phyloP scores from a whole-genome alignment of 1,139 yeast genomes.

The Spathaspora sp. region DNA sequence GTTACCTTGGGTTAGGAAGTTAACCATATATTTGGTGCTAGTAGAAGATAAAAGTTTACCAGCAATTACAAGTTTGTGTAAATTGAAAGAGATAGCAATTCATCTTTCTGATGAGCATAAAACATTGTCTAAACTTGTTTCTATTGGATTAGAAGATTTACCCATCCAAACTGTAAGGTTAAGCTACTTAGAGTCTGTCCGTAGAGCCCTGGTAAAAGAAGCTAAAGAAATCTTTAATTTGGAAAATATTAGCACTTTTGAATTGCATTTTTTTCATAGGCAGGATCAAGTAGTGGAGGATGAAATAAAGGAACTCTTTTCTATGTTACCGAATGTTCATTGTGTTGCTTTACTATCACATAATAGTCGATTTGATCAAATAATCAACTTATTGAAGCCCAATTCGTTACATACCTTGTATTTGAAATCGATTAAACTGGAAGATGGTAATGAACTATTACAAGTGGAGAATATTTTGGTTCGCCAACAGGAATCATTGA shows the following conservation, averaged over 20 bases:
- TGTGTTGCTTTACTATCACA: background rate
- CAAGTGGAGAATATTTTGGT: too few species aligned
- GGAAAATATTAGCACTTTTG: background rate
- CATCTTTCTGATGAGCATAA: background rate
- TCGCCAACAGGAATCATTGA: too few species aligned
- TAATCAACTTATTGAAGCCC: too few species aligned
- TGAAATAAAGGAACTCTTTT: background rate
- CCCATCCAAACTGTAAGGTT: background rate
- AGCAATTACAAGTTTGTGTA: background rate
- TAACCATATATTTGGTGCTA: too few species aligned
- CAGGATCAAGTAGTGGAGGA: background rate
- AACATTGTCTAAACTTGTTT: background rate
- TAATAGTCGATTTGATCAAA: too few species aligned
- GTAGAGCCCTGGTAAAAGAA: background rate
- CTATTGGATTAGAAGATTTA: background rate
- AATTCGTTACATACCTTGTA: too few species aligned
- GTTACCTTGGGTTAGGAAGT: too few species aligned
- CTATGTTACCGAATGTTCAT: background rate
- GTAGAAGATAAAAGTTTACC: too few species aligned
- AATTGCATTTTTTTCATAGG: background rate
- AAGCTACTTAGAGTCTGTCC: background rate
- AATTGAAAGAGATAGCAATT: background rate
- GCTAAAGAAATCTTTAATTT: background rate
- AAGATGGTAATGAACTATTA: too few species aligned
- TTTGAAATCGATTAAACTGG: too few species aligned